These are phyloP conservation scores for Colletotrichum sp. DNA, from an alignment of 2,329 filamentous ascomycete genomes.

Conservation along the genomic window DNA sequence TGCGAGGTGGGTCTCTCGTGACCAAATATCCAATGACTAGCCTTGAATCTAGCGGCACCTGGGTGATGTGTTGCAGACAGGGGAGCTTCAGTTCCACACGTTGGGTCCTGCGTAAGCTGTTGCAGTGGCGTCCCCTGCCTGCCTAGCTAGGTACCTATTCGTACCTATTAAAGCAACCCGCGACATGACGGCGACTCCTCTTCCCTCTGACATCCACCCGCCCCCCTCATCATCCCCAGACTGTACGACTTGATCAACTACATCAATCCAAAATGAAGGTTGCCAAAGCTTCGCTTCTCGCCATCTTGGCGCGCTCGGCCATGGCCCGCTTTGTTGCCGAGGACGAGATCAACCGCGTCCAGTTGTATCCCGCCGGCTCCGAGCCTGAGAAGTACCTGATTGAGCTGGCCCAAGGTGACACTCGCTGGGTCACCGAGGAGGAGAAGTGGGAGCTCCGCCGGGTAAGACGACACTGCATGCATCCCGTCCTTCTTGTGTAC, in stretches of 20 bases:
- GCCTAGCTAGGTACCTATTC: not conserved
- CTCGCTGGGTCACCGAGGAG: conserved; percentile 87
- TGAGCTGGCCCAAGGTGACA: conserved; percentile 84
- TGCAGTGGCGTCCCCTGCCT: not conserved
- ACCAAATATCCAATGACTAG: not conserved
- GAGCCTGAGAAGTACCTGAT: conserved; percentile 71
- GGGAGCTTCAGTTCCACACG: not conserved
- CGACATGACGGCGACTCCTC: not conserved
- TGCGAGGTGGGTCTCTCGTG: not conserved
- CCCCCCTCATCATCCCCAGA: conserved; percentile 1
- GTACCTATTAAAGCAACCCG: not conserved
- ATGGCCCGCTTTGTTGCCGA: conserved; percentile 63
- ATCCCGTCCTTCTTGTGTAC: not conserved
- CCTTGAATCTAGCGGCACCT: not conserved
- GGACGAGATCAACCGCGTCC: conserved; percentile 54
- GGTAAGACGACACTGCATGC: conserved; percentile 53
- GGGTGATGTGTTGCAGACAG: not conserved
- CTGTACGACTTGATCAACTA: not conserved
- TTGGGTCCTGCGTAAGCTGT: not conserved
- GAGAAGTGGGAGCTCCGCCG: conserved; percentile 92
- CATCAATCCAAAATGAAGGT: conserved; percentile 53
- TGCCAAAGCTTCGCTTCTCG: conserved; percentile 55
- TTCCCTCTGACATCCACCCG: not conserved
- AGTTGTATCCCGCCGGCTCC: conserved; percentile 49
- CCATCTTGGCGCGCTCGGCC: conserved; percentile 59